Conservation (phyloP, 73 alveolate species). For the Paramecium sonneborni region DNA sequence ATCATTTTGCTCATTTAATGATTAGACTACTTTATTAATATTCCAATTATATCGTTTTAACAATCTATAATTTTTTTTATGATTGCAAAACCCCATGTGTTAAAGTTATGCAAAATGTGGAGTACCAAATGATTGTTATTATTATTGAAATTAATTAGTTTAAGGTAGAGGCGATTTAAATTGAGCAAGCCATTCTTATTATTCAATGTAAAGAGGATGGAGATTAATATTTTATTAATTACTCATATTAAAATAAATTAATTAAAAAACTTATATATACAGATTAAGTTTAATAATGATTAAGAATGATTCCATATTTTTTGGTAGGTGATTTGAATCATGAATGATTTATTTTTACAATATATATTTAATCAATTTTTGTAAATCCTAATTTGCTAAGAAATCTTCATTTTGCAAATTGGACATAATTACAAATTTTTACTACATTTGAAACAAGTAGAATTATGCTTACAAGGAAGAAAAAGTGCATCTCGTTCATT, state of each 20-base stretch:
- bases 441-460: slow-evolving; percentile 83
- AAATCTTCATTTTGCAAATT: slow-evolving; percentile 76
- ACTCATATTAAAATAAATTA: not conserved
- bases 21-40: not conserved
- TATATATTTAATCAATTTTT: slow-evolving; percentile 57
- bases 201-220: slow-evolving; percentile 20
- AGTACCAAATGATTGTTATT: not conserved
- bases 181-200: not conserved
- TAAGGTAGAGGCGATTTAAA: not conserved
- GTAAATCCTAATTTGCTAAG: slow-evolving; percentile 76
- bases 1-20: not conserved
- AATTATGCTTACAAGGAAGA: slow-evolving; percentile 86
- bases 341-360: not conserved
- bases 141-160: not conserved
- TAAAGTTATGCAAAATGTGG: not conserved
- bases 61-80: not conserved
- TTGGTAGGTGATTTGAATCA: too few relatives aligned
- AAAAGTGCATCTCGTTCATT: slow-evolving; percentile 76
- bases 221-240: not conserved
- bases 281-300: not conserved
- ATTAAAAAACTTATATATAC: not conserved
- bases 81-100: slow-evolving; percentile 1
- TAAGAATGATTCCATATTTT: not conserved
- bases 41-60: not conserved
- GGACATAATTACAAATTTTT: slow-evolving; percentile 78